phyloP scores from a whole-genome alignment of 2,329 filamentous ascomycete species.

The Aureobasidium sp. region DNA sequence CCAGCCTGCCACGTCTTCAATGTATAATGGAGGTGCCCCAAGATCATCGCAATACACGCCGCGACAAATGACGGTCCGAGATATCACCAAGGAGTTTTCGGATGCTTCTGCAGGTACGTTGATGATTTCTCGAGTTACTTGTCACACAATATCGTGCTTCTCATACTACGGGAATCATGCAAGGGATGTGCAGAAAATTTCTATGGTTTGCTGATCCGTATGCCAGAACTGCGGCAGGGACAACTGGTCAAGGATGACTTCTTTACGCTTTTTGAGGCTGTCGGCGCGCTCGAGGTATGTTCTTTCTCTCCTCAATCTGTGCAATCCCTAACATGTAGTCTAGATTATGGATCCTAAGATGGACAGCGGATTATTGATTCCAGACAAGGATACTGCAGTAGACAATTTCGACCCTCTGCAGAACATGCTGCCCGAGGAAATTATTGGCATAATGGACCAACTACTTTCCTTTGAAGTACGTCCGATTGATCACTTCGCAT shows the following conservation, averaged over 20 bases:
- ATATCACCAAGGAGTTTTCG: conserved; percentile 28
- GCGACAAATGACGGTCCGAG: conserved; percentile 14
- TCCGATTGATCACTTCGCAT: neutral
- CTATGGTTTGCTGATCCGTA: neutral
- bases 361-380: conserved; percentile 81
- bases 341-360: conserved; percentile 99
- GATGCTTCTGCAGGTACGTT: conserved; percentile 21
- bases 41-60: neutral
- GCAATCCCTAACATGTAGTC: neutral
- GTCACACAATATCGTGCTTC: no score
- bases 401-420: conserved; percentile 58
- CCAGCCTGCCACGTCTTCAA: neutral
- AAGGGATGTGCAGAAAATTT: neutral
- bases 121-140: no score
- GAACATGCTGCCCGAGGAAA: conserved; percentile 63
- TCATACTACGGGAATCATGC: no score
- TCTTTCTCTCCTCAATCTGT: neutral
- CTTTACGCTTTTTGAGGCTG: conserved; percentile 91
- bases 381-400: conserved; percentile 31
- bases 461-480: conserved; percentile 76
- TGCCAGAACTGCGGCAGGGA: conserved; percentile 54
- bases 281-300: conserved; percentile 66
- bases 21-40: neutral
- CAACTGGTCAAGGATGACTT: conserved; percentile 87
- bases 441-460: conserved; percentile 91